Base-by-base conservation (phyloP, 164 flowering plant species). In the Brasenia schreberi region DNA sequence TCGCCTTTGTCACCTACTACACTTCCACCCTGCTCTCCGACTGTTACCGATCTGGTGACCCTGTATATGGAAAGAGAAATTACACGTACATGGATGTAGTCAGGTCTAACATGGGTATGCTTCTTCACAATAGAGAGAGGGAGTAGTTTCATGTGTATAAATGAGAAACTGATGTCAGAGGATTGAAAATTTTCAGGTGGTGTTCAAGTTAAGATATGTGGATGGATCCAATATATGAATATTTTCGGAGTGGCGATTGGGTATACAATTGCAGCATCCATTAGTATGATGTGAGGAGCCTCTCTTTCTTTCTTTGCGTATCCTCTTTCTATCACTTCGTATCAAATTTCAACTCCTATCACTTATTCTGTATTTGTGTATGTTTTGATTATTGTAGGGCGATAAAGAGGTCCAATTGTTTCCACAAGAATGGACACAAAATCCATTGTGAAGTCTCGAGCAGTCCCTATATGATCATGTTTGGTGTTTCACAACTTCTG, bases 1-100 rank as follows among this genome's bases (percentile, higher is more conserved):
- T 83, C 63, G 85, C 89, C 61, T 42, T 75, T n/a, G 77, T 80
- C 73, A 79, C 68, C 71, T 73, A 75, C 70, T 82, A 80, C 79
- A 79, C 89, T 60, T 82, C 87, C 43, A 68, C 67, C 65, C 83
- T 85, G 43, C 81, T 83, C 2, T 45, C 86, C 0, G 72, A 74
- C 39, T 83, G 90, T 45, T 85, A 85, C 66, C 64, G 90, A 64
- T 19, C 80, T 0, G 87, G 84, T 4, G 84, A 85, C 68, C 82
- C 80, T 4, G 60, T 72, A 59, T 72, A 78, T 1, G 89, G 85
- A 14, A 78, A 72, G 70, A 76, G 89, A 71, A 85, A 82, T 72
- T 79, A 81, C 74, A 83, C 89, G 58, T 83, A 83, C 79, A 82
- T 79, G 85, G 84, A 85, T 64, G 87, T 83, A 64, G 87, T 85